Conservation (phyloP, 192 early-diverging fungal species). For the Coemansia sp. region DNA sequence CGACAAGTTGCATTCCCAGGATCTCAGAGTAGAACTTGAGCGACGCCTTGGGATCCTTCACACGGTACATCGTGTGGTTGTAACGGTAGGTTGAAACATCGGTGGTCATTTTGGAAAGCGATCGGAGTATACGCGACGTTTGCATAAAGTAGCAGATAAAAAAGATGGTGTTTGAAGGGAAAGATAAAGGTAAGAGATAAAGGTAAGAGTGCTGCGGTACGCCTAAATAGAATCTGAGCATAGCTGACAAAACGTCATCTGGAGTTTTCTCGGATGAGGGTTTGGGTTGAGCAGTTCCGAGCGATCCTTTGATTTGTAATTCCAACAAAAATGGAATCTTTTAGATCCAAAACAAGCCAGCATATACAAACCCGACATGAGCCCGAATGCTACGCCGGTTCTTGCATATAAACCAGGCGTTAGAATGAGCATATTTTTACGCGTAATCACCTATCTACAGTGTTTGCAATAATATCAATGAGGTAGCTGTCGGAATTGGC, state of each 20-base stretch:
- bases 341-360: too few species aligned
- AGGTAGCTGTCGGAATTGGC: slow-evolving; percentile 83
- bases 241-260: too few species aligned
- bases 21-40: slow-evolving; percentile 70
- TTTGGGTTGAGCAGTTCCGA: too few species aligned
- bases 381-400: too few species aligned
- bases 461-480: slow-evolving; percentile 59
- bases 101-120: slow-evolving; percentile 37
- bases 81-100: slow-evolving; percentile 49
- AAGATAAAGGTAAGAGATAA: background rate
- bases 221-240: too few species aligned
- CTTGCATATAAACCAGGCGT: too few species aligned
- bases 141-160: slow-evolving; percentile 9
- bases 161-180: background rate
- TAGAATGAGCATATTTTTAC: too few species aligned
- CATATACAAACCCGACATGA: too few species aligned
- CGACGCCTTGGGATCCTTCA: slow-evolving; percentile 77
- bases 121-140: background rate
- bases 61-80: slow-evolving; percentile 88
- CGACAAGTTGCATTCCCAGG: slow-evolving; percentile 70
- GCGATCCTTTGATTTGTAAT: too few species aligned
- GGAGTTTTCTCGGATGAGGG: too few species aligned
- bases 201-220: background rate
- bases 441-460: slow-evolving; percentile 14
- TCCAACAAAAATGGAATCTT: too few species aligned